Percentiles rank a stretch among this genome's conserved stretches.
Evolutionary conservation across 2,329 filamentous ascomycete genomes (phyloP).

Genomic region (Aschersonia sp.): DNA sequence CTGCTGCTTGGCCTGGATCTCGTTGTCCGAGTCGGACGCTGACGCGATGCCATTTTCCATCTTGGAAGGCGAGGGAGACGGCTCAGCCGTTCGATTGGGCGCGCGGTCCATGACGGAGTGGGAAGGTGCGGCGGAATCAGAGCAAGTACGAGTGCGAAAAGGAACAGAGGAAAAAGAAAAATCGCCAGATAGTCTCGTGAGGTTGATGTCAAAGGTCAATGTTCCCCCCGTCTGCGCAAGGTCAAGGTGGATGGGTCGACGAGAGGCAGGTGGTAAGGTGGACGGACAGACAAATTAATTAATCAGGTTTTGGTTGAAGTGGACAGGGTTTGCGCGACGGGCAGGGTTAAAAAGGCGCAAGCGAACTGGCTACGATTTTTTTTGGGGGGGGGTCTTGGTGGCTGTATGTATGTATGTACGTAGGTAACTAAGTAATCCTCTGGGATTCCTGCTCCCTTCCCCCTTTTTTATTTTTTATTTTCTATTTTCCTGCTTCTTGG

Average conservation of each 20-base stretch:
- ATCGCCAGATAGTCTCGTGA: neutral
- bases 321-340: too few species aligned
- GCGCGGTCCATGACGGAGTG: neutral
- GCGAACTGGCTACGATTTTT: too few species aligned
- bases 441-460: neutral
- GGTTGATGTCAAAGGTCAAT: too few species aligned
- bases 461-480: neutral
- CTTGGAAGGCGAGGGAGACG: neutral
- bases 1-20: slow-evolving; percentile 2
- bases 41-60: neutral
- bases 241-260: too few species aligned
- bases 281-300: too few species aligned
- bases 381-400: too few species aligned
- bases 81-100: neutral
- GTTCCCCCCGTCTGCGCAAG: too few species aligned
- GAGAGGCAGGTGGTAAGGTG: too few species aligned
- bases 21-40: slow-evolving; percentile 6
- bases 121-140: neutral
- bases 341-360: too few species aligned
- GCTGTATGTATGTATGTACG: too few species aligned
- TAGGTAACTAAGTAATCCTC: too few species aligned
- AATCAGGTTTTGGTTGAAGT: too few species aligned
- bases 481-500: neutral
- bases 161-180: neutral
- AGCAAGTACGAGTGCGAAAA: neutral